phyloP scores from a whole-genome alignment of 208 protist species.

The Herpetomonas samuelpessoai region DNA sequence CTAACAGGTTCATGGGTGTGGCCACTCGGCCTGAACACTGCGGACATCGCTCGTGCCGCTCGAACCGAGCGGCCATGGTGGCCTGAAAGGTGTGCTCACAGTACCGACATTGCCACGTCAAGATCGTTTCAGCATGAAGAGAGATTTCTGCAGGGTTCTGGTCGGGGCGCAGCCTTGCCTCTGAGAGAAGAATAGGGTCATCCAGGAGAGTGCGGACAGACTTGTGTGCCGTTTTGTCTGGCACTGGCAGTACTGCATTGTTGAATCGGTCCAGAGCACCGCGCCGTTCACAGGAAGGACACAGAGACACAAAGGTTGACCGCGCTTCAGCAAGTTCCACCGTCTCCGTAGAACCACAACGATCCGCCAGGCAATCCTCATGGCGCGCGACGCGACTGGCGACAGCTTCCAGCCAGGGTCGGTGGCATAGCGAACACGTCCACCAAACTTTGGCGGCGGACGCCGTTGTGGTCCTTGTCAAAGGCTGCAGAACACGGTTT shows the following conservation, averaged over 20 bases:
- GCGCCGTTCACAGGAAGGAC: slow-evolving; percentile 55
- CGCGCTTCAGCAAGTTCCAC: too few relatives aligned
- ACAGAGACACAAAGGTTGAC: slow-evolving; percentile 26
- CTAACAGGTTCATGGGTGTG: slow-evolving; percentile 53
- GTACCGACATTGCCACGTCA: slow-evolving; percentile 62
- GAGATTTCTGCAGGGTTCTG: slow-evolving; percentile 50
- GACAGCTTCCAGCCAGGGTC: slow-evolving; percentile 59
- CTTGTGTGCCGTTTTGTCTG: slow-evolving; percentile 2
- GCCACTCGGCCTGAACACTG: slow-evolving; percentile 50
- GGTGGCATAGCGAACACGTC: slow-evolving; percentile 48
- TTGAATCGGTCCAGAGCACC: slow-evolving; percentile 14
- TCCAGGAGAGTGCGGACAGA: slow-evolving; percentile 34
- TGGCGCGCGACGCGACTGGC: slow-evolving; percentile 44
- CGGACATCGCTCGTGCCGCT: slow-evolving; percentile 64
- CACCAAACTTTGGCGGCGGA: slow-evolving; percentile 53
- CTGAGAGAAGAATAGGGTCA: slow-evolving; percentile 41
- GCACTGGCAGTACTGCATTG: background rate
- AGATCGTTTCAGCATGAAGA: slow-evolving; percentile 36
- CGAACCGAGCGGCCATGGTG: slow-evolving; percentile 44
- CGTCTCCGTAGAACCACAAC: background rate
- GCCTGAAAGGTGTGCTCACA: slow-evolving; percentile 56
- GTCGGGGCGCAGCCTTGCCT: slow-evolving; percentile 48
- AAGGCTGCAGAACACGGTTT: slow-evolving; percentile 43
- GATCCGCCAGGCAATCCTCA: background rate
- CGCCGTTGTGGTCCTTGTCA: slow-evolving; percentile 37